phyloP scores from a whole-genome alignment of 1,139 yeast genomes.

The Zygoascus hellenicus region DNA sequence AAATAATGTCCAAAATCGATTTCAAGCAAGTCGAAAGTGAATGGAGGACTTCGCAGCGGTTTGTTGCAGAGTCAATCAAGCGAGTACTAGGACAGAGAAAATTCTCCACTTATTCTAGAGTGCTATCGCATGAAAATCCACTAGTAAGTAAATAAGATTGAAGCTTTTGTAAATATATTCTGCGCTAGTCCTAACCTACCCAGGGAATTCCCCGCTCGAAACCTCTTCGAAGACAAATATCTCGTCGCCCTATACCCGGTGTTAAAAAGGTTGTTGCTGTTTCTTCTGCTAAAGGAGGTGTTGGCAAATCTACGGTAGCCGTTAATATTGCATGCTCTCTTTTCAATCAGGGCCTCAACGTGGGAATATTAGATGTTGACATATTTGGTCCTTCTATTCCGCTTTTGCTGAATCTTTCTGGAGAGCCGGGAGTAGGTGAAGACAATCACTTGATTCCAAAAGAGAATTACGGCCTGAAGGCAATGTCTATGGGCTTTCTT shows the following conservation, averaged over 20 bases:
- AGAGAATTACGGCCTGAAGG: constrained; percentile 69
- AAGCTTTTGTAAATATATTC: constrained; percentile 1
- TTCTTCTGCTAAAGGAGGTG: constrained; percentile 79
- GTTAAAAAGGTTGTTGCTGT: constrained; percentile 62
- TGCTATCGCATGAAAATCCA: constrained; percentile 44
- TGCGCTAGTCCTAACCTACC: constrained; percentile 8
- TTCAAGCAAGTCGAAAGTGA: constrained; percentile 45
- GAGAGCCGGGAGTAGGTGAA: constrained; percentile 45
- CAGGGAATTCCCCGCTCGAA: constrained; percentile 50
- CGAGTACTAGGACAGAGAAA: constrained; percentile 22
- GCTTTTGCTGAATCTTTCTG: constrained; percentile 54
- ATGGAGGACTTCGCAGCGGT: constrained; percentile 47
- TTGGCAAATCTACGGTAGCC: constrained; percentile 51
- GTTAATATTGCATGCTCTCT: constrained; percentile 66
- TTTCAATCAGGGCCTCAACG: constrained; percentile 48
- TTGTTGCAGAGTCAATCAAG: constrained; percentile 27
- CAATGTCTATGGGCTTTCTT: constrained; percentile 89
- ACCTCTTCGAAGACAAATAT: constrained; percentile 33
- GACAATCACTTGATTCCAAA: constrained; percentile 61
- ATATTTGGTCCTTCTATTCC: constrained; percentile 84
- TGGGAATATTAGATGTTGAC: constrained; percentile 75
- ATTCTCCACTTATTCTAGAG: constrained; percentile 18
- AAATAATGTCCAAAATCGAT: constrained; percentile 43
- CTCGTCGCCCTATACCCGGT: constrained; percentile 54
- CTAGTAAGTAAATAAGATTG: constrained; percentile 37